Conservation (phyloP, 225 moss, liverwort and hornwort genomes). For the Takakia lepidozioides region DNA sequence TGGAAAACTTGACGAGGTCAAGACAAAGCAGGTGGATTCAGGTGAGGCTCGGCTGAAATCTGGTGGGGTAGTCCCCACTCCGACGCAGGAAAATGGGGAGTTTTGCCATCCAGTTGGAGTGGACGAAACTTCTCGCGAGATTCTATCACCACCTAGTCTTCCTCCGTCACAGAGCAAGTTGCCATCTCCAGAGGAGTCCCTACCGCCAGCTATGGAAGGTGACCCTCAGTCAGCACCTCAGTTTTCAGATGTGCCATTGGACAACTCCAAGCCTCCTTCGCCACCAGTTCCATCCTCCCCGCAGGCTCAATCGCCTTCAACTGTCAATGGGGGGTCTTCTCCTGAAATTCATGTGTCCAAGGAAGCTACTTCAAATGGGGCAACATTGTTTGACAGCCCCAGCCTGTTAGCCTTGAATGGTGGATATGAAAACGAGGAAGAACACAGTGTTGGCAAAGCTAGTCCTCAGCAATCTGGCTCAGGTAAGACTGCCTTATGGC, state of each 20-base stretch:
- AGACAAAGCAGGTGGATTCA: constrained; percentile 45
- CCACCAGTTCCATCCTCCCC: constrained; percentile 28
- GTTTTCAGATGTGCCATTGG: constrained; percentile 5
- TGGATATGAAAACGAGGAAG: constrained; percentile 28
- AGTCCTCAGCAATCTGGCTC: constrained; percentile 13
- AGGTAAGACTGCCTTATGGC: constrained; percentile 14
- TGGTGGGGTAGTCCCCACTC: background rate
- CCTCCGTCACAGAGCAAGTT: too few species aligned
- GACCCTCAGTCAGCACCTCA: too few species aligned
- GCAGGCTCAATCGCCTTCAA: constrained; percentile 15
- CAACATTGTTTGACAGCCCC: constrained; percentile 22
- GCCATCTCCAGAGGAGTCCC: too few species aligned
- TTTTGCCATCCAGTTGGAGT: too few species aligned
- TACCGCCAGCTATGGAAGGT: too few species aligned
- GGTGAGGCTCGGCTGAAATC: constrained; percentile 41
- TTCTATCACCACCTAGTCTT: constrained; percentile 36
- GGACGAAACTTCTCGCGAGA: too few species aligned
- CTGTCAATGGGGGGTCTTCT: too few species aligned
- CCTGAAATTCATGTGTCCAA: too few species aligned
- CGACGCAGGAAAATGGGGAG: too few species aligned
- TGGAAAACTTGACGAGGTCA: constrained; percentile 58
- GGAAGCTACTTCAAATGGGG: constrained; percentile 15
- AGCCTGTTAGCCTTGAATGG: too few species aligned
- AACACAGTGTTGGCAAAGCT: constrained; percentile 13
- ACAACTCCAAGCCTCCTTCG: constrained; percentile 27